Conservation (phyloP, 768 basidiomycete genomes). For the Tulasnella calospora region DNA sequence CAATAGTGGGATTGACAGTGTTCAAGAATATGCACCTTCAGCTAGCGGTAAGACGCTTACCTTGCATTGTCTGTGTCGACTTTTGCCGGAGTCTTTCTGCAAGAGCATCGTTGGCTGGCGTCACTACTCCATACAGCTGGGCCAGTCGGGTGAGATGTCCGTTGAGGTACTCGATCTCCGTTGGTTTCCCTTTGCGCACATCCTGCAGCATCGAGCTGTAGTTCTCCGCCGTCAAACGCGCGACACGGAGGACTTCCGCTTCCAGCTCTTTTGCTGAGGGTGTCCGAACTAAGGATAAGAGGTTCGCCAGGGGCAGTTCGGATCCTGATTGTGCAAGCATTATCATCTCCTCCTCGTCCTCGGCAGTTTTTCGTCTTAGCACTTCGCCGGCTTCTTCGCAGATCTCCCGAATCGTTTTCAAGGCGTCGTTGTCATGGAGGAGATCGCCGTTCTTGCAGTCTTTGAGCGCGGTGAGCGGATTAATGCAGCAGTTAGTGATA, state of each 20-base stretch:
- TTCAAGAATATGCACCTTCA: neutral
- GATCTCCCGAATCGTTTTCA: conserved; percentile 48
- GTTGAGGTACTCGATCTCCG: conserved; percentile 79
- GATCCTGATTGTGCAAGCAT: neutral
- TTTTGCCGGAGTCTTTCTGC: conserved; percentile 33
- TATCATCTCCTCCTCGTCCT: conserved; percentile 24
- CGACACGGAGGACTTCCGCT: conserved; percentile 55
- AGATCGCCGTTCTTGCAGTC: conserved; percentile 76
- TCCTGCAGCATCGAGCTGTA: conserved; percentile 79
- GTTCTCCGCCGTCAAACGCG: conserved; percentile 55
- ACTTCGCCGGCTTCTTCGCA: conserved; percentile 66
- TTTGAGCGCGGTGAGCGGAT: conserved; percentile 78
- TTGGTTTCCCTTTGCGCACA: conserved; percentile 53
- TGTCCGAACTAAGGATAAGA: conserved; percentile 34
- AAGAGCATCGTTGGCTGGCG: conserved; percentile 43
- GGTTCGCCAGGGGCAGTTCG: conserved; percentile 21
- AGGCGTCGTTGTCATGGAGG: conserved; percentile 45
- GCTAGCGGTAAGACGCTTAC: neutral
- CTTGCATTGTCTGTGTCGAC: conserved; percentile 27
- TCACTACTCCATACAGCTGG: conserved; percentile 49
- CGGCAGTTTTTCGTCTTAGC: conserved; percentile 42
- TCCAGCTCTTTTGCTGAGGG: conserved; percentile 48
- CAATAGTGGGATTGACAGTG: neutral
- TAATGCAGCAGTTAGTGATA: conserved; percentile 74
- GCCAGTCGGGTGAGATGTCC: conserved; percentile 73